These are phyloP conservation scores for Artemisia annua DNA, from an alignment of 129 eudicot species.

Conservation along the genomic window DNA sequence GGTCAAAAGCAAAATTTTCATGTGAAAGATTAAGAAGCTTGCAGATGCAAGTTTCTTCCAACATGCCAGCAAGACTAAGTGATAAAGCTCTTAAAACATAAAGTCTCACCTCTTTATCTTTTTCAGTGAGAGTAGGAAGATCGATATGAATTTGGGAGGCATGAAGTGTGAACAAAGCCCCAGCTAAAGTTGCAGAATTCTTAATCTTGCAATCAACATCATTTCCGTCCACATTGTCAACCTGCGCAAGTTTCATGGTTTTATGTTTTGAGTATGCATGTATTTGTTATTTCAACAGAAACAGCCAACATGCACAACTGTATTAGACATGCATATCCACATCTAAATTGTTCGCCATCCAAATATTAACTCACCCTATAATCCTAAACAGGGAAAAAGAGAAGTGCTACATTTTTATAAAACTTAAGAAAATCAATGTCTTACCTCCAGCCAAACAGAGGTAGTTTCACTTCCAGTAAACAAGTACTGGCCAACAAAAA, in stretches of 20 bases:
- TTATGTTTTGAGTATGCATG: not conserved
- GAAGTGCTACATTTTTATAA: not conserved
- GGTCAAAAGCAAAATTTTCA: no score
- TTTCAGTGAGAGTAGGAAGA: slow-evolving; percentile 84
- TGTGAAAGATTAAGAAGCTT: no score
- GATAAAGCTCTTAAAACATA: not conserved
- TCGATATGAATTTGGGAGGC: slow-evolving; percentile 83
- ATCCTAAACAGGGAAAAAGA: not conserved
- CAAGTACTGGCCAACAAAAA: slow-evolving; percentile 87
- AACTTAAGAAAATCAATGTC: slow-evolving; percentile 8
- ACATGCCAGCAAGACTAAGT: not conserved
- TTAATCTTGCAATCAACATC: slow-evolving; percentile 84
- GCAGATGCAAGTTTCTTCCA: no score
- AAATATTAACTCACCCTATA: not conserved
- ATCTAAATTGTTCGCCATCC: not conserved
- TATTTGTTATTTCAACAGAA: not conserved
- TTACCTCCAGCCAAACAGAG: slow-evolving; percentile 97
- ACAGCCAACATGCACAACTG: not conserved
- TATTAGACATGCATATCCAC: not conserved
- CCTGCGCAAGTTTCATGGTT: slow-evolving; percentile 52
- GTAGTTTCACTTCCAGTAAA: slow-evolving; percentile 99
- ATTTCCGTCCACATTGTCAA: slow-evolving; percentile 58
- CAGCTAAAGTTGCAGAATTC: slow-evolving; percentile 88
- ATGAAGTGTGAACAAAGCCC: slow-evolving; percentile 79
- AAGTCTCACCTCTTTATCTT: slow-evolving; percentile 72